Conservation (phyloP, 108 stramenopile genomes). For the Cylindrotheca closterium region DNA sequence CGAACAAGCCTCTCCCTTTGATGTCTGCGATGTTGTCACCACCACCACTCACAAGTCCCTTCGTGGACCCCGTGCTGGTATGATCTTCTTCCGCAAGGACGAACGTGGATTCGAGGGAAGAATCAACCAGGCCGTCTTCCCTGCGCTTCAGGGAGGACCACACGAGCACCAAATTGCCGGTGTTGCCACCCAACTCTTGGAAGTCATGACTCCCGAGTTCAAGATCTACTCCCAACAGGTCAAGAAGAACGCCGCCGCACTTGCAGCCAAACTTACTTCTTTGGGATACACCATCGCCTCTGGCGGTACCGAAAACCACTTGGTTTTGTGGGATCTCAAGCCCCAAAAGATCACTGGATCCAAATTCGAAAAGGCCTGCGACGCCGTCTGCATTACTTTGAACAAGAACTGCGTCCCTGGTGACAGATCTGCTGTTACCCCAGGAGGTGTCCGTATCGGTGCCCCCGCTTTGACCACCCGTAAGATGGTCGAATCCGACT, state of each 20-base stretch:
- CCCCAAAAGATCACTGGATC: constrained; percentile 93
- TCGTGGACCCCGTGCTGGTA: constrained; percentile 98
- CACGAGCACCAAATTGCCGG: constrained; percentile 99
- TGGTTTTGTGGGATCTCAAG: constrained; percentile 98
- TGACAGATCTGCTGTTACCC: constrained; percentile 97
- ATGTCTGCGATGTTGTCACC: constrained; percentile 96
- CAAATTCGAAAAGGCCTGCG: constrained; percentile 99
- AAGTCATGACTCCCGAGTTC: constrained; percentile 95
- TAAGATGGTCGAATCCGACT: constrained; percentile 92
- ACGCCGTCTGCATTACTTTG: constrained; percentile 95
- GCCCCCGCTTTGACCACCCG: constrained; percentile 92
- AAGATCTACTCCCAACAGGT: constrained; percentile 93
- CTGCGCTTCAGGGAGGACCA: constrained; percentile 99
- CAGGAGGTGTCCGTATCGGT: constrained; percentile 98
- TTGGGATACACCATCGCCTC: constrained; percentile 95
- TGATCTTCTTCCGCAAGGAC: constrained; percentile 99
- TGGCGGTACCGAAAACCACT: constrained; percentile 99
- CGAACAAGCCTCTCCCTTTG: constrained; percentile 92
- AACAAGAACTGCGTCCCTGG: constrained; percentile 99
- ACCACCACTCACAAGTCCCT: constrained; percentile 99
- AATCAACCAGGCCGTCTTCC: constrained; percentile 99
- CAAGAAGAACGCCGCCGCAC: constrained; percentile 90
- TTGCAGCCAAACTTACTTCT: constrained; percentile 80
- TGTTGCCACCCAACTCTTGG: constrained; percentile 98
- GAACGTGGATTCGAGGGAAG: constrained; percentile 91